These are phyloP conservation scores for Quercus bicolor DNA, from an alignment of 306 rosid species.

Conservation along the genomic window DNA sequence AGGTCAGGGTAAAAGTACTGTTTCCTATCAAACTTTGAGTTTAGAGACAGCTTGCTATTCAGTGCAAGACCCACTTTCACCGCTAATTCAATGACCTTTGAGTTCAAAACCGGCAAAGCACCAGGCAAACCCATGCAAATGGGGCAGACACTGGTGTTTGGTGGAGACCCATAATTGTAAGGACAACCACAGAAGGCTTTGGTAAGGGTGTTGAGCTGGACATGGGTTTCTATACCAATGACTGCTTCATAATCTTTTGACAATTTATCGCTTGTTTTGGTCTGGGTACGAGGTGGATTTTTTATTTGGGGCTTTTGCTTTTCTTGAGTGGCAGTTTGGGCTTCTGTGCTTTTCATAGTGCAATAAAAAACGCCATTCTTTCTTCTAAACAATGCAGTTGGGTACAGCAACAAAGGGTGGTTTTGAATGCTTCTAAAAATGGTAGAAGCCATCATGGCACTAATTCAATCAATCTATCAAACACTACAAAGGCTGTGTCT, in stretches of 20 bases:
- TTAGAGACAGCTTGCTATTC: constrained; percentile 69
- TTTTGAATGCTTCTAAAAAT: constrained; percentile 60
- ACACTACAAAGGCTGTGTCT: background rate
- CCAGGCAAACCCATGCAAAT: constrained; percentile 98
- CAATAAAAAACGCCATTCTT: constrained; percentile 40
- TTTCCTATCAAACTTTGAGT: constrained; percentile 94
- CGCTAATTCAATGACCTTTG: constrained; percentile 71
- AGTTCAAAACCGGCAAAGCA: constrained; percentile 79
- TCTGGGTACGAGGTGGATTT: constrained; percentile 45
- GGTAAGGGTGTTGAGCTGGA: constrained; percentile 83
- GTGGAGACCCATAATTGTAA: constrained; percentile 70
- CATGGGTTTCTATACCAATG: constrained; percentile 91
- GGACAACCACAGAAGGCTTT: constrained; percentile 90
- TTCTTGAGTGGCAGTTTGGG: constrained; percentile 62
- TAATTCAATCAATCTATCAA: background rate
- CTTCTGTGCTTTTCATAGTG: constrained; percentile 50
- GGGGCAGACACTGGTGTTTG: constrained; percentile 74
- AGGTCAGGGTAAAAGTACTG: constrained; percentile 94
- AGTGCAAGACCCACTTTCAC: constrained; percentile 81
- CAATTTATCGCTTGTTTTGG: constrained; percentile 46
- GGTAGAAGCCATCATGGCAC: constrained; percentile 53
- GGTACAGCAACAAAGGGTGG: constrained; percentile 44
- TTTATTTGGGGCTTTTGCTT: constrained; percentile 41
- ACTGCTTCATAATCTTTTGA: constrained; percentile 69
- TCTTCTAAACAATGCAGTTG: constrained; percentile 41